Percentiles rank a stretch among this genome's conserved stretches.
phyloP scores from a whole-genome alignment of 129 eudicot species.

The Smallanthus sonchifolius region DNA sequence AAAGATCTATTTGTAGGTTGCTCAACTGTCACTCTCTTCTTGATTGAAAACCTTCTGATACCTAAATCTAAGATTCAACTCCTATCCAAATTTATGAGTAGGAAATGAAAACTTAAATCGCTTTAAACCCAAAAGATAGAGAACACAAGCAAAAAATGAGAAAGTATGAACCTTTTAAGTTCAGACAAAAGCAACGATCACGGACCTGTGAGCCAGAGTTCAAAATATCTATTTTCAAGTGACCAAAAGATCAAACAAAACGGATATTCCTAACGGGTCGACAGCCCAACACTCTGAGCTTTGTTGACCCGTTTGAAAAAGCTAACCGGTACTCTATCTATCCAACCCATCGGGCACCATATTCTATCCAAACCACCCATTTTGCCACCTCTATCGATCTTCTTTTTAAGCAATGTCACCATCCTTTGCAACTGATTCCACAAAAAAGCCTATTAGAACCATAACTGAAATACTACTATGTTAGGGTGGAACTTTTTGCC shows the following conservation, averaged over 20 bases:
- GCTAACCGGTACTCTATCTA: background rate
- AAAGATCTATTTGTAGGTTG: background rate
- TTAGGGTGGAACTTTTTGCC: background rate
- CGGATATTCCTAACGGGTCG: background rate
- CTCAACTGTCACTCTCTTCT: background rate
- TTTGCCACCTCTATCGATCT: background rate
- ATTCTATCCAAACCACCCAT: background rate
- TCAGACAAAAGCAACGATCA: background rate
- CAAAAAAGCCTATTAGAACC: background rate
- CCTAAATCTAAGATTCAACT: background rate
- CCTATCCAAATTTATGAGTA: background rate
- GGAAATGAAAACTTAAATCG: background rate
- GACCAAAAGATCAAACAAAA: background rate
- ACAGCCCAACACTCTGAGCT: background rate
- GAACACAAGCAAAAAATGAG: background rate
- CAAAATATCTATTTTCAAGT: background rate
- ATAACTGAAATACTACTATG: background rate
- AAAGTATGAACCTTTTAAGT: background rate
- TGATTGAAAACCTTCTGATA: background rate
- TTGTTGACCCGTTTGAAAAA: background rate
- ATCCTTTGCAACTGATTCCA: background rate
- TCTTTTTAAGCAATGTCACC: background rate
- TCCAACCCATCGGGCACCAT: background rate
- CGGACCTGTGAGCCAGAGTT: background rate
- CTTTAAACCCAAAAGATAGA: background rate